Conservation (phyloP, 2,329 filamentous ascomycete genomes). For the Penicillium sclerotiorum region DNA sequence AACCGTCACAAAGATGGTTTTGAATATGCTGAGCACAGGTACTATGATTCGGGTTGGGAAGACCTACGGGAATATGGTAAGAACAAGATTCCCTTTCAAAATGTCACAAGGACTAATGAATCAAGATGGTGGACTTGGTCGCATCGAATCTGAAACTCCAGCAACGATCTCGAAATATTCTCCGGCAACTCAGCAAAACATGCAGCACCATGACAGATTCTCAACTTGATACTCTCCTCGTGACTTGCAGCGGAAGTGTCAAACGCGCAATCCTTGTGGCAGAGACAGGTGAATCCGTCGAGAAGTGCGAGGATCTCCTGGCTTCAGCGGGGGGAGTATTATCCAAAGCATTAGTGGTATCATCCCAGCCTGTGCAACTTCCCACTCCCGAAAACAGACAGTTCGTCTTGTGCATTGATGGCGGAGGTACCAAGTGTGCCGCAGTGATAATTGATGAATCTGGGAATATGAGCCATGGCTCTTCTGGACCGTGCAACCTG, state of each 20-base stretch:
- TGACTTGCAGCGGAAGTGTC: slow-evolving; percentile 33
- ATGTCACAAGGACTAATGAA: not conserved
- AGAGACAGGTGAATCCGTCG: slow-evolving; percentile 25
- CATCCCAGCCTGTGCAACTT: slow-evolving; percentile 2
- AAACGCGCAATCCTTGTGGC: slow-evolving; percentile 38
- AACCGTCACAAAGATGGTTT: slow-evolving; percentile 49
- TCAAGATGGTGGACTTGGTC: slow-evolving; percentile 41
- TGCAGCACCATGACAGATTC: slow-evolving; percentile 24
- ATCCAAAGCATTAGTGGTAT: slow-evolving; percentile 20
- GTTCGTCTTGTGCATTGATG: slow-evolving; percentile 45
- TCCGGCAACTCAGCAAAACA: slow-evolving; percentile 28
- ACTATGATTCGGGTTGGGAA: slow-evolving; percentile 47
- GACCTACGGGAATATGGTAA: slow-evolving; percentile 47
- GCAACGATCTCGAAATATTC: slow-evolving; percentile 38
- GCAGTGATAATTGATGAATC: slow-evolving; percentile 35
- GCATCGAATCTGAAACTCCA: slow-evolving; percentile 44
- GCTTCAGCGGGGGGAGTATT: slow-evolving; percentile 30
- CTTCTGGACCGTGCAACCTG: slow-evolving; percentile 45
- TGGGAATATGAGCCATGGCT: slow-evolving; percentile 31
- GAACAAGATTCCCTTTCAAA: not conserved
- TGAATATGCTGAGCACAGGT: slow-evolving; percentile 51
- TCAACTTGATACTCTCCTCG: slow-evolving; percentile 32
- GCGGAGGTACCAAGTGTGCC: slow-evolving; percentile 48
- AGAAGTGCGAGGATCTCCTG: slow-evolving; percentile 26
- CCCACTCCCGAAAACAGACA: not conserved